Conservation (phyloP, 306 rosid genomes). For the Inga oerstediana region DNA sequence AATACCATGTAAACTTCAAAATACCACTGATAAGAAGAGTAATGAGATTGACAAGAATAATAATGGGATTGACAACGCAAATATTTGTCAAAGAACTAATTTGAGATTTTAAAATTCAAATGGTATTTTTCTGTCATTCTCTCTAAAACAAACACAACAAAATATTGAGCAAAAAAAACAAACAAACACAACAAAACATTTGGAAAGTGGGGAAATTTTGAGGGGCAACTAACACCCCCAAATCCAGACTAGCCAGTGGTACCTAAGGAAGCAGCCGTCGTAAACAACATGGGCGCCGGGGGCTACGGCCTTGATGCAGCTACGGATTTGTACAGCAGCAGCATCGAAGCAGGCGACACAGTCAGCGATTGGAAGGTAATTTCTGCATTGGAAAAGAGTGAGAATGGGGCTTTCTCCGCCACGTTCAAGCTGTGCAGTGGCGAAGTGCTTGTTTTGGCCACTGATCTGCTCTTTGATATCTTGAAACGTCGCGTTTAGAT, state of each 20-base stretch:
- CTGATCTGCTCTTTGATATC: slow-evolving; percentile 34
- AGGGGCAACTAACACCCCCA: too few relatives aligned
- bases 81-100: too few relatives aligned
- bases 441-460: slow-evolving; percentile 42
- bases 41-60: too few relatives aligned
- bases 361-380: slow-evolving; percentile 49
- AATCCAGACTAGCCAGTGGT: background rate
- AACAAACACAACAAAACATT: too few relatives aligned
- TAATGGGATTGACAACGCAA: too few relatives aligned
- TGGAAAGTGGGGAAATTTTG: too few relatives aligned
- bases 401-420: slow-evolving; percentile 27
- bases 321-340: slow-evolving; percentile 46
- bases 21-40: too few relatives aligned
- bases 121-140: too few relatives aligned
- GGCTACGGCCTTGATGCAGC: slow-evolving; percentile 39
- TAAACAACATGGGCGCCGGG: slow-evolving; percentile 62
- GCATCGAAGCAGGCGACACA: slow-evolving; percentile 49
- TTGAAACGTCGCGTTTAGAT: slow-evolving; percentile 45
- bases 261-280: slow-evolving; percentile 75
- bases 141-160: too few relatives aligned
- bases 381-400: slow-evolving; percentile 61
- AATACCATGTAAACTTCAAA: too few relatives aligned
- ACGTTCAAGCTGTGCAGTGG: slow-evolving; percentile 33
- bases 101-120: too few relatives aligned
- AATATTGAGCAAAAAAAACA: too few relatives aligned